These are phyloP conservation scores for Erythrobasidium hasegawianum DNA, from an alignment of 1,284 basidiomycete genomes.

Conservation along the genomic window DNA sequence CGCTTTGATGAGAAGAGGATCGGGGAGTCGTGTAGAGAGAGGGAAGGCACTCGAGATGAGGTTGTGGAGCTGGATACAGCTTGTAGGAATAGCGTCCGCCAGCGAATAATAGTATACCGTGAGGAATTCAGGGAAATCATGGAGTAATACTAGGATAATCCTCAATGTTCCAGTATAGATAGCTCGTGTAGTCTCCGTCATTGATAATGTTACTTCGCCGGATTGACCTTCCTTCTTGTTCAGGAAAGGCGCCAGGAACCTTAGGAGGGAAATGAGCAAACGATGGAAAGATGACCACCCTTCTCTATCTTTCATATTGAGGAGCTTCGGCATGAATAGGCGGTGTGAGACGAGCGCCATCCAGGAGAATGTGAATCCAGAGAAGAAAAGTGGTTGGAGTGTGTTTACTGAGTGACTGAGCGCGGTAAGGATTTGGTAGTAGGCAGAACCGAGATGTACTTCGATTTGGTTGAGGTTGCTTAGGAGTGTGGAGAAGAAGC, in stretches of 20 bases:
- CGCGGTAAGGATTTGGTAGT: conserved; percentile 81
- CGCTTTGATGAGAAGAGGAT: conserved; percentile 61
- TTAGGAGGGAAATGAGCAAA: conserved; percentile 83
- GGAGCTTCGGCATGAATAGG: conserved; percentile 93
- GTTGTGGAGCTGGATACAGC: conserved; percentile 94
- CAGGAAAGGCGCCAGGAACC: conserved; percentile 89
- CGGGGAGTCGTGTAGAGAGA: conserved; percentile 65
- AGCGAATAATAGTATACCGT: conserved; percentile 95
- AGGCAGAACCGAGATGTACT: conserved; percentile 71
- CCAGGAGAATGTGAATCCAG: conserved; percentile 98
- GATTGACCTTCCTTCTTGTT: conserved; percentile 57
- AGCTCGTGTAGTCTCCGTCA: conserved; percentile 67
- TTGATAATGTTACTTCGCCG: conserved; percentile 49
- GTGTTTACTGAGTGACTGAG: conserved; percentile 90
- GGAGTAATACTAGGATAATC: conserved; percentile 86
- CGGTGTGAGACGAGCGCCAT: conserved; percentile 93
- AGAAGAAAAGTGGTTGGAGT: conserved; percentile 93
- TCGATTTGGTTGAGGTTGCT: conserved; percentile 86
- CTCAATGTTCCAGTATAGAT: conserved; percentile 90
- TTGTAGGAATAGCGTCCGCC: conserved; percentile 83
- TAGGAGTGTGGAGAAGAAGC: conserved; percentile 94
- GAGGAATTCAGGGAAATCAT: conserved; percentile 98
- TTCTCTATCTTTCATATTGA: conserved; percentile 77
- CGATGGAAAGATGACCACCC: conserved; percentile 97
- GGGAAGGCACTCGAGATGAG: conserved; percentile 96